Conservation (phyloP, 306 rosid species). For the Comarum palustre region DNA sequence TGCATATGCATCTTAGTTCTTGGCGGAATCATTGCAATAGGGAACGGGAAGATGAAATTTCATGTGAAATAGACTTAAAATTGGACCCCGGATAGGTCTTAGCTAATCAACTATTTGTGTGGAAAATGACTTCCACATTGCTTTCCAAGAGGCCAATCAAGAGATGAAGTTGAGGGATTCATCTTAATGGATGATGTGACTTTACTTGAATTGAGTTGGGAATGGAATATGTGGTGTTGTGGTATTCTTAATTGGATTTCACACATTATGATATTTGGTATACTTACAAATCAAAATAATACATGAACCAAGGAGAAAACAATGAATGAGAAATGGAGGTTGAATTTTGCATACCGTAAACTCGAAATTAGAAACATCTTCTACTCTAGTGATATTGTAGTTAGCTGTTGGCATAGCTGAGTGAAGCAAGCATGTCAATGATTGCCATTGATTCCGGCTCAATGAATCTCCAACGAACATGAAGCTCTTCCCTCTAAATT, state of each 20-base stretch:
- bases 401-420: constrained; percentile 47
- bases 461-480: constrained; percentile 94
- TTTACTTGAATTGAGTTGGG: not conserved
- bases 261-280: not conserved
- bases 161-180: not conserved
- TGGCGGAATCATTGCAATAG: not conserved
- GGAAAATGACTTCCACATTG: constrained; percentile 3
- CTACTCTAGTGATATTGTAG: constrained; percentile 43
- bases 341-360: constrained; percentile 44
- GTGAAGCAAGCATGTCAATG: constrained; percentile 79
- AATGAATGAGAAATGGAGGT: not conserved
- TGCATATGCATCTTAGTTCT: not conserved
- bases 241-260: not conserved
- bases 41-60: not conserved
- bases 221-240: too few species aligned
- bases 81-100: not conserved
- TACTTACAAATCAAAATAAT: too few species aligned
- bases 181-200: not conserved
- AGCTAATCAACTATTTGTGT: not conserved
- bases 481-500: constrained; percentile 62
- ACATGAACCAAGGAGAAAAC: not conserved
- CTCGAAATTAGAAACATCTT: constrained; percentile 59
- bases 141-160: not conserved
- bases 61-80: not conserved
- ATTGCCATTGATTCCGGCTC: constrained; percentile 89